These are phyloP conservation scores for Mycena maculata DNA, from an alignment of 768 basidiomycete species.

Conservation along the genomic window DNA sequence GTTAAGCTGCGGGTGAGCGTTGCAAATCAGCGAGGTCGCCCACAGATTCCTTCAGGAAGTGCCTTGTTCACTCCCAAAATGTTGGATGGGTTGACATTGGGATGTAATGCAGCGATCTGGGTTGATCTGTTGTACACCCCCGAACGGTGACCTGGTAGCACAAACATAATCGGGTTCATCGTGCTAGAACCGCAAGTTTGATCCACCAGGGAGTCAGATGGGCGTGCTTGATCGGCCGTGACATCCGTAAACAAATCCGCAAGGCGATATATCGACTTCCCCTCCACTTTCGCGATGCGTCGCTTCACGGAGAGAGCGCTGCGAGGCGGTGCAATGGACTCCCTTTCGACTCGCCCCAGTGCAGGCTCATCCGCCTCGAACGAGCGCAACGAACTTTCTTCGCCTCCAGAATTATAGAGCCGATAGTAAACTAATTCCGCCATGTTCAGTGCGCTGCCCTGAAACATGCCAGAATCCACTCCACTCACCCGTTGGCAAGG, in stretches of 20 bases:
- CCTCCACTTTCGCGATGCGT: conserved; percentile 10
- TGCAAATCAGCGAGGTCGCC: no score
- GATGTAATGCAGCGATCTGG: neutral
- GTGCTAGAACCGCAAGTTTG: neutral
- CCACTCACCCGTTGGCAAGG: neutral
- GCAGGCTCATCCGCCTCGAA: conserved; percentile 6
- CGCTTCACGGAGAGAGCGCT: neutral
- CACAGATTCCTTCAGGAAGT: no score
- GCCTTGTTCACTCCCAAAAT: neutral
- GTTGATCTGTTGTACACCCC: neutral
- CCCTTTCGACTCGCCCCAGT: neutral
- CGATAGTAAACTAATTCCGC: conserved; percentile 5
- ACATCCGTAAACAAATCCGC: conserved; percentile 7
- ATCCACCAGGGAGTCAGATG: neutral
- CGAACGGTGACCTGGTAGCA: conserved; percentile 9
- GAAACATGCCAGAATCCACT: neutral
- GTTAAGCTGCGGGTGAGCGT: no score
- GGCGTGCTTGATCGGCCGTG: neutral
- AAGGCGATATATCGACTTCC: neutral
- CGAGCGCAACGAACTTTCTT: neutral
- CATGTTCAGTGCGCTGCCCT: neutral
- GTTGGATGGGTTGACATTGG: neutral
- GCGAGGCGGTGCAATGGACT: neutral
- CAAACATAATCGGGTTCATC: neutral
- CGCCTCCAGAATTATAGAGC: neutral